Evolutionary conservation across 257 asterid genomes (phyloP).

Genomic region (Fraxinus americana): DNA sequence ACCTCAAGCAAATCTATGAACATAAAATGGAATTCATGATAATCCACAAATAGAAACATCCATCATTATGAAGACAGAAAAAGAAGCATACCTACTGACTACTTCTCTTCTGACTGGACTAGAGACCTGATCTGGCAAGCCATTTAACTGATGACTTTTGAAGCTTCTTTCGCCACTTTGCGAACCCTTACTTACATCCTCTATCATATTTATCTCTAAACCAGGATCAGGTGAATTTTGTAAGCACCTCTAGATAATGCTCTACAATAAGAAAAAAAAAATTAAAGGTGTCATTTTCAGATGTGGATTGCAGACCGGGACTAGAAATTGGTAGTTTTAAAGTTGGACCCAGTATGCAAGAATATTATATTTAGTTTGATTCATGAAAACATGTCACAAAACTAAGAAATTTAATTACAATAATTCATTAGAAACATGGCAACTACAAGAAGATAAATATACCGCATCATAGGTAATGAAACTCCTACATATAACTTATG

Average conservation of each 20-base stretch:
- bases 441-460: not conserved
- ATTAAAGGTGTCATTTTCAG: slow-evolving; percentile 20
- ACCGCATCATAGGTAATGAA: slow-evolving; percentile 3
- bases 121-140: slow-evolving; percentile 40
- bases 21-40: not conserved
- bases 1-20: not conserved
- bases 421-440: not conserved
- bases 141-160: slow-evolving; percentile 34
- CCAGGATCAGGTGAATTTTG: slow-evolving; percentile 34
- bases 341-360: slow-evolving; percentile 12
- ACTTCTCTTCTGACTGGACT: slow-evolving; percentile 53
- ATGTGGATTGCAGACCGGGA: slow-evolving; percentile 1
- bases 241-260: slow-evolving; percentile 28
- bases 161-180: slow-evolving; percentile 40
- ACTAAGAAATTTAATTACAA: not conserved
- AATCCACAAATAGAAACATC: not conserved
- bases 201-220: slow-evolving; percentile 28
- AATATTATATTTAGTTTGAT: not conserved
- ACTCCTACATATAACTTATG: not conserved
- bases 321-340: slow-evolving; percentile 12
- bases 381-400: slow-evolving; percentile 5
- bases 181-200: slow-evolving; percentile 32
- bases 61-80: slow-evolving; percentile 2
- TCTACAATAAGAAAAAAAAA: slow-evolving; percentile 24
- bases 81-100: slow-evolving; percentile 47